A percentile compares a stretch with the other conserved stretches of the same genome.
These are phyloP conservation scores for Parsonsia alboflavescens DNA, from an alignment of 257 asterid genomes.

Conservation along the genomic window DNA sequence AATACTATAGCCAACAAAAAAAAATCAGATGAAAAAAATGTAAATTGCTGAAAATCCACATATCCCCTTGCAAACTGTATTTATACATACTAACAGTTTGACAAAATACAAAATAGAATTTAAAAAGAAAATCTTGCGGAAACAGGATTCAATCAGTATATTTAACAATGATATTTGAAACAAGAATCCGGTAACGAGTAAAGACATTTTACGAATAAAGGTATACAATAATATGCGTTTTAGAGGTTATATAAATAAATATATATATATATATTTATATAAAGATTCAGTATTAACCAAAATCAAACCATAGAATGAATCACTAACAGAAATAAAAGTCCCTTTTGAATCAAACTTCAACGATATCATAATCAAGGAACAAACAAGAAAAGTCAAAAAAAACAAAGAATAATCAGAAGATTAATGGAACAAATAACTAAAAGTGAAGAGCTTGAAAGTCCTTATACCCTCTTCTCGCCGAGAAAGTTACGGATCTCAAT, in stretches of 20 bases:
- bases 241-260: too few species aligned
- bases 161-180: not conserved
- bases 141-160: not conserved
- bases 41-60: too few species aligned
- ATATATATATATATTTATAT: too few species aligned
- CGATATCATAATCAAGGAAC: too few species aligned
- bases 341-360: not conserved
- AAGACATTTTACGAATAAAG: too few species aligned
- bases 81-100: not conserved
- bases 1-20: too few species aligned
- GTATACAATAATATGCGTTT: too few species aligned
- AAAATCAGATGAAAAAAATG: not conserved
- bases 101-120: not conserved
- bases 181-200: too few species aligned
- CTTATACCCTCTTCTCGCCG: conserved; percentile 72
- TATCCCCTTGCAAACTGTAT: not conserved
- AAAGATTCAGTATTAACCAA: not conserved
- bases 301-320: not conserved
- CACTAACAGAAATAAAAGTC: not conserved
- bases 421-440: not conserved
- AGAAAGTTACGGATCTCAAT: conserved; percentile 88
- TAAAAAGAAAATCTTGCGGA: not conserved
- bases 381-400: not conserved
- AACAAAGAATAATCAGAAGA: not conserved
- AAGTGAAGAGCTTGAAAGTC: not conserved